These are phyloP conservation scores for Stagonosporopsis chrysanthemi DNA, from an alignment of 2,329 filamentous ascomycete species.

Conservation along the genomic window DNA sequence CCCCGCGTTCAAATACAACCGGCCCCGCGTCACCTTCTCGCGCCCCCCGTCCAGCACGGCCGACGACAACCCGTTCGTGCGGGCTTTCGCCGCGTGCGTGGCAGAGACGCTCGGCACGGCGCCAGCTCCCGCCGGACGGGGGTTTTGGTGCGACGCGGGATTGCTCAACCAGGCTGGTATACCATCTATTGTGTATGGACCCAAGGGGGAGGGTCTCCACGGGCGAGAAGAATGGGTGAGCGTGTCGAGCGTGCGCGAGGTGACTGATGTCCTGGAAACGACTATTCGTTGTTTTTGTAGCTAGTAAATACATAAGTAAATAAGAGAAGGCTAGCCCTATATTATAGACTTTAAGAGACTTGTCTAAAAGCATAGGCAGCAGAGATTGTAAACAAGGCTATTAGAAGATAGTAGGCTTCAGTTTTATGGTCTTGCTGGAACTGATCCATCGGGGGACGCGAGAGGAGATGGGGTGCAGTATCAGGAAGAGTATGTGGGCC, in stretches of 20 bases:
- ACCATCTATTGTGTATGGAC: slow-evolving; percentile 58
- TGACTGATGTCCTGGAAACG: slow-evolving; percentile 1
- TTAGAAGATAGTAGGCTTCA: too few species aligned
- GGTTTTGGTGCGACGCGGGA: slow-evolving; percentile 63
- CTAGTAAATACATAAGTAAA: too few species aligned
- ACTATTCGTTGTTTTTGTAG: not conserved
- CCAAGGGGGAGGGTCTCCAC: slow-evolving; percentile 59
- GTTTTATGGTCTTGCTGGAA: too few species aligned
- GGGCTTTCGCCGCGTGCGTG: slow-evolving; percentile 1
- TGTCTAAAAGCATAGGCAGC: too few species aligned
- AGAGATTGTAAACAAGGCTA: too few species aligned
- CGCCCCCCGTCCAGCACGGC: not conserved
- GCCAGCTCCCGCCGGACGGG: slow-evolving; percentile 24
- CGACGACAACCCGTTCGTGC: slow-evolving; percentile 1
- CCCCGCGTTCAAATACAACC: not conserved
- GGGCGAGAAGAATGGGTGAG: slow-evolving; percentile 61
- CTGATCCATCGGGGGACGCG: too few species aligned
- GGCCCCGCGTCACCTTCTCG: slow-evolving; percentile 46
- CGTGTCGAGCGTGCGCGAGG: slow-evolving; percentile 24
- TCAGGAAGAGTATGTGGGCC: too few species aligned
- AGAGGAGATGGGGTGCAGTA: too few species aligned
- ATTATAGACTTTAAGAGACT: too few species aligned
- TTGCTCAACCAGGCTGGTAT: slow-evolving; percentile 56
- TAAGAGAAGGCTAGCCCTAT: too few species aligned
- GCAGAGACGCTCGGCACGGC: not conserved